Conservation (phyloP, 2,329 filamentous ascomycete genomes). For the Chlorencoelia australis region DNA sequence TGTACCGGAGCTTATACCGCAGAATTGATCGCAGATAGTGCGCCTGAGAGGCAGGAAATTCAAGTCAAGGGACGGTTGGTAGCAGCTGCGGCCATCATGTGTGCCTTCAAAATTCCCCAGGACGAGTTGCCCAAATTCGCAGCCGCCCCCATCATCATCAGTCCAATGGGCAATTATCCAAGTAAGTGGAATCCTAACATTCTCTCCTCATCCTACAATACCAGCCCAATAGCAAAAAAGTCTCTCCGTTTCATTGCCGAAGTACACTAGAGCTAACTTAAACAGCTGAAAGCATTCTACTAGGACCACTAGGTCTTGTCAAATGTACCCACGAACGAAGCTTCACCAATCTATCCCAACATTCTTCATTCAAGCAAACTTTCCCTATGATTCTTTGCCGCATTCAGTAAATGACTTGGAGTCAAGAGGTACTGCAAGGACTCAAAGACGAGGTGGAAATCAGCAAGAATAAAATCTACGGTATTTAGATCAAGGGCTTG, state of each 20-base stretch:
- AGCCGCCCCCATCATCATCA: background rate
- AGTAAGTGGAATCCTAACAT: background rate
- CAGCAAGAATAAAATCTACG: too few relatives aligned
- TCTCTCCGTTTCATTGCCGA: too few relatives aligned
- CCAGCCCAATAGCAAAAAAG: conserved; percentile 20
- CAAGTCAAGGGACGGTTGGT: conserved; percentile 42
- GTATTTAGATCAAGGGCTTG: too few relatives aligned
- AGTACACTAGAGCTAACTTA: too few relatives aligned
- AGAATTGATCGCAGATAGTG: conserved; percentile 39
- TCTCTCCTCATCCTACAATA: background rate
- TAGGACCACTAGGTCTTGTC: background rate
- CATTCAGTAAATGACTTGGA: too few relatives aligned
- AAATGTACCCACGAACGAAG: background rate
- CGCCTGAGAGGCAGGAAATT: conserved; percentile 36
- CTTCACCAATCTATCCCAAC: too few relatives aligned
- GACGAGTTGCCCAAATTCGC: background rate
- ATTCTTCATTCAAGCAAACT: too few relatives aligned
- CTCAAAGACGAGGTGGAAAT: too few relatives aligned
- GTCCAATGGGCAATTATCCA: background rate
- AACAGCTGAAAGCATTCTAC: background rate
- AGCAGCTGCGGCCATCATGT: conserved; percentile 34
- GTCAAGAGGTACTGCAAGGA: too few relatives aligned
- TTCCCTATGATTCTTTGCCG: too few relatives aligned
- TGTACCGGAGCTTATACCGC: conserved; percentile 48
- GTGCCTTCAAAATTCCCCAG: background rate